Base-by-base conservation (phyloP, 108 stramenopile species). In the Stephanodiscus minutulus region DNA sequence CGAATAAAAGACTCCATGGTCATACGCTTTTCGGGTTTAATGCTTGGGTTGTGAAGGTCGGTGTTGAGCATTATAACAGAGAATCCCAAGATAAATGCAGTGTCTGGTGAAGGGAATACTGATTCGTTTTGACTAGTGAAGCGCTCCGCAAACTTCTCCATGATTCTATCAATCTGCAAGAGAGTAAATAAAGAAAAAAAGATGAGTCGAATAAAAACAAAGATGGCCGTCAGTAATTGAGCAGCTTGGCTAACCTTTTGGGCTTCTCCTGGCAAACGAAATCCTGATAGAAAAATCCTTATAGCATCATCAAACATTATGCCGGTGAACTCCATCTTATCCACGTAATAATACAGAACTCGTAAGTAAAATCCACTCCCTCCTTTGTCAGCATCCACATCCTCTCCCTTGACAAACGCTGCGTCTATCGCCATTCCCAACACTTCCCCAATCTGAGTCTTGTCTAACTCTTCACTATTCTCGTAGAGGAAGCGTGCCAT, bases 41-140 rank as follows among this genome's bases (percentile, higher is more conserved):
- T 97, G 74, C 89, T 93, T 18, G 99, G 99, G 69, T 98, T 99
- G 87, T 99, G 99, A 25, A 98, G 86, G 83, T 98, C 98, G 20
- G 99, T 99, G 68, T 98, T 95, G 48, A 99, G 94, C 98, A 99
- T 98, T 74, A 99, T 99, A 15, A 98, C 96, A 11, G 98, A 97
- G 80, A 98, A 99, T 17, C 96, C 98, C 18, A 99, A 85, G 58
- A 99, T 96, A 73, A 98, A 99, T 0, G 98, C 98, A 41, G 97
- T 97, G 80, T 99, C 99, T 17, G 98, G 98, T 6, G 90, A 94
- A 12, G 98, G 93, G 70, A 99, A 99, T 4, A 96, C 94, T 21
- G 86, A 84, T 9, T 67, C 64, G 81, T 97, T 97, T 70, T 97
- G 93, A 54, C 66, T 60, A 29, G 90, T 97, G 79, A 88, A 99